Evolutionary conservation across 441 rosid species (phyloP), one percentile per base, ranked within the genome.

Genomic region (Lepidium campestre): DNA sequence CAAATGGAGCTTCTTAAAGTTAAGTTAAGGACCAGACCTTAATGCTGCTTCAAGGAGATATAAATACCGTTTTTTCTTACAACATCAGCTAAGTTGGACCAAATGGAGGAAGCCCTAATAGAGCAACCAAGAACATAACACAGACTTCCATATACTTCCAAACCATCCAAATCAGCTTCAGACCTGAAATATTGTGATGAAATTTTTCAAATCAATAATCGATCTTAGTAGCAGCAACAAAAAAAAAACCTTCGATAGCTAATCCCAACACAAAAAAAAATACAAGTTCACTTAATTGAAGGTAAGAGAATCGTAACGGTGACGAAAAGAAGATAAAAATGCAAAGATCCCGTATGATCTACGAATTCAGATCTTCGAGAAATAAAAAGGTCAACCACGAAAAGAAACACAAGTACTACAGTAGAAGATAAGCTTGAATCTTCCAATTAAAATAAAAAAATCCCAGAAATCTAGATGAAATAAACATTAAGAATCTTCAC

Each of bases 341-440:
- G 58, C 3, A 35, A 65, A 72, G 68, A 67, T 73, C 77, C 59
- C 73, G 64, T 67, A 46, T 73, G 68, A 67, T 73, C 65, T 67
- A 73, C 73, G 73, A 54, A 53, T 46, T 67, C 47, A 67, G 77
- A 73, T 73, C 68, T 73, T 60, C 77, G 41, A 72, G 59, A 37
- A 0, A 6, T 25, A 61, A 66, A 50, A 66, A 52, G 69, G 77
- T 67, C 73, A 73, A 73, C 77, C 29, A 50, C 55, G 17, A 65
- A 29, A 29, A 7, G 34, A 29, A 29, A 29, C 34, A 42, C 12
- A 25, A 66, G 44, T 66, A 66, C 29, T 66, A 66, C 29, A 68
- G 64, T 40, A 44, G 14, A 35, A 39, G 29, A 65, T 25, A 18
- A 68, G 12, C 44, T 55, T 39, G 6, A 67, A 67, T 67, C 65